Base-by-base conservation (phyloP, 768 basidiomycete genomes). In the Russula foetens region DNA sequence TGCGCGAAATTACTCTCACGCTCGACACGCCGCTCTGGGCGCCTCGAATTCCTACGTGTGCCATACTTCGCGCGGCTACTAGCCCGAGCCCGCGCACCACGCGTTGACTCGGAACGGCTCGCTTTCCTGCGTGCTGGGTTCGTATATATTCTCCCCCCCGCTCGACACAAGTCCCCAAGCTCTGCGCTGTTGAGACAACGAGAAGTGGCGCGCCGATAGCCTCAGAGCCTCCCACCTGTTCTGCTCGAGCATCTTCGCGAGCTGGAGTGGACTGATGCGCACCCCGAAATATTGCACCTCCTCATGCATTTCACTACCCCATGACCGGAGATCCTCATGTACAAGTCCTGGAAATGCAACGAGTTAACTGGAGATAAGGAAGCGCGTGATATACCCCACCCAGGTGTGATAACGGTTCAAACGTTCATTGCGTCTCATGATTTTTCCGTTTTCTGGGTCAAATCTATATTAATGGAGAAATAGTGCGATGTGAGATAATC, bases 231-330 rank as follows among this genome's bases (percentile, higher is more conserved):
- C 28, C 53, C 64, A 5, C 61, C 56, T 5, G 54, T 65, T 26
- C 52, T 50, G 15, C 61, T 65, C 29, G 57, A 45, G 29, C 43
- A 44, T 23, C 62, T 63, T 17, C 61, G 60, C n/a, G 62, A 65
- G 54, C 23, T 65, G 15, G 48, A 59, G 23, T 65, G 62, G 57
- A 63, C 61, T 1, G 64, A 55, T 26, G 58, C 23, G 2, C 62
- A 63, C 6, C 58, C 64, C 9, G 54, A 59, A 7, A 53, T 35
- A 7, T n/a, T 65, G 17, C 53, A 56, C 26, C 24, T 52, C 9
- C 47, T 63, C 39, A 44, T 46, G 50, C 58, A 63, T 23, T 65
- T 63, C 54, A 62, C 62, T 15, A 21, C 45, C 17, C 53, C 58
- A 23, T 44, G 7, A 29, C 45, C 56, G 26, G 57, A 63, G 31